Base-by-base conservation (phyloP, 306 rosid species). In the Trifolium pratense region DNA sequence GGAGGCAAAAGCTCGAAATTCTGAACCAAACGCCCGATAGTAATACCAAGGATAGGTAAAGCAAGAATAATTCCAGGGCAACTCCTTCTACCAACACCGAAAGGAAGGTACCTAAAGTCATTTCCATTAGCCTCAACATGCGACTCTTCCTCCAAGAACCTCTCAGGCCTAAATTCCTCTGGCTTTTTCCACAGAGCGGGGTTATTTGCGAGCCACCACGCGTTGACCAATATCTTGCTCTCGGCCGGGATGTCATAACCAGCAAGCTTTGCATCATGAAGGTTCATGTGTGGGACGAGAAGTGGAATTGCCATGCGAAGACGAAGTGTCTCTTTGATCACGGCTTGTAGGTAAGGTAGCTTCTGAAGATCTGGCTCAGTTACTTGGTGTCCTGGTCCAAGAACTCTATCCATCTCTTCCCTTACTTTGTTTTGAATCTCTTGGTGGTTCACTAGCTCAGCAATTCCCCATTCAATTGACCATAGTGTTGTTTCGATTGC, bases 251-350 rank as follows among this genome's bases (percentile, higher is more conserved):
- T 90, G 83, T 92, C 98, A 26, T 9, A 87, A 6, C 88, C 88
- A 0, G 76, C 88, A 0, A 92, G 96, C 87, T 89, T 92, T 0
- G 97, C 97, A 0, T 92, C 96, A 7, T 89, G 81, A 45, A 92
- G 96, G 81, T 92, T 92, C 98, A 92, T 90, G 86, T 92, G 98
- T 0, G 98, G 98, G 31, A 90, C 95, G 0, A 92, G 96, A 20
- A 92, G 89, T 0, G 98, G 98, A 17, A 90, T 90, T 0, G 98
- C 96, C 98, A 90, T 92, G 9, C 97, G 76, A 0, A 90, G 90
- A 0, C 98, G 83, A 1, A 92, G 90, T 0, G 97, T 87, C 25
- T 92, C 98, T 66, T 92, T 92, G 42, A 92, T 9, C 74, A 92
- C 98, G 3, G 98, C 98, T 11, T 90, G 97, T 1, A 92, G 96